Evolutionary conservation across 805 yeast genomes (phyloP).

Genomic region (Yarrowia sp.): DNA sequence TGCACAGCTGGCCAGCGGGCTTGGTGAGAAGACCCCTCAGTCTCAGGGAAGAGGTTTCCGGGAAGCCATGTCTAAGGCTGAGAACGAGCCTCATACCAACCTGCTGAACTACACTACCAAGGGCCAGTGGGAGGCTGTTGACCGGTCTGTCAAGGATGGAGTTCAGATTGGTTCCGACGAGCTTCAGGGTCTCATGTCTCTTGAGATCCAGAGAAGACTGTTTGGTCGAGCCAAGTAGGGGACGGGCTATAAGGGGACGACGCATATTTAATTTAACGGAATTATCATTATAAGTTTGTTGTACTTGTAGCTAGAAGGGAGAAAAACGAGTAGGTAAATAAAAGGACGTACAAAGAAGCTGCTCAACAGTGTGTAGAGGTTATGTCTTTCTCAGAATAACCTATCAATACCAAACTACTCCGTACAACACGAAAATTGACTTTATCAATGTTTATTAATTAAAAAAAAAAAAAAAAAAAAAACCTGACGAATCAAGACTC

Average conservation of each 20-base stretch:
- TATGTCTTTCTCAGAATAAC: too few relatives aligned
- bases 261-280: neutral
- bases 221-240: neutral
- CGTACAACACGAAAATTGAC: too few relatives aligned
- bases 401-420: too few relatives aligned
- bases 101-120: neutral
- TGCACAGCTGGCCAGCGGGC: constrained; percentile 24
- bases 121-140: constrained; percentile 20
- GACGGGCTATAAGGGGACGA: neutral
- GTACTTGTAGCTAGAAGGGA: too few relatives aligned
- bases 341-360: too few relatives aligned
- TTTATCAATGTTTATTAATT: neutral
- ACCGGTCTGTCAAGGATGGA: neutral
- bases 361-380: too few relatives aligned
- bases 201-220: constrained; percentile 30
- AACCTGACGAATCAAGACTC: constrained; percentile 3
- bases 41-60: constrained; percentile 14
- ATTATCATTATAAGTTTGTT: neutral
- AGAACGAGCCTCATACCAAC: neutral
- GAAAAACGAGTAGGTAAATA: too few relatives aligned
- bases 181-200: constrained; percentile 35
- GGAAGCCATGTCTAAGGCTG: constrained; percentile 22
- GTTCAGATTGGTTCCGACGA: constrained; percentile 33
- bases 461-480: neutral
- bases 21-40: neutral